Percentiles rank a stretch among this genome's conserved stretches.
Conservation (phyloP, 1,139 yeast genomes). For the Sugiyamaella pinicola region DNA sequence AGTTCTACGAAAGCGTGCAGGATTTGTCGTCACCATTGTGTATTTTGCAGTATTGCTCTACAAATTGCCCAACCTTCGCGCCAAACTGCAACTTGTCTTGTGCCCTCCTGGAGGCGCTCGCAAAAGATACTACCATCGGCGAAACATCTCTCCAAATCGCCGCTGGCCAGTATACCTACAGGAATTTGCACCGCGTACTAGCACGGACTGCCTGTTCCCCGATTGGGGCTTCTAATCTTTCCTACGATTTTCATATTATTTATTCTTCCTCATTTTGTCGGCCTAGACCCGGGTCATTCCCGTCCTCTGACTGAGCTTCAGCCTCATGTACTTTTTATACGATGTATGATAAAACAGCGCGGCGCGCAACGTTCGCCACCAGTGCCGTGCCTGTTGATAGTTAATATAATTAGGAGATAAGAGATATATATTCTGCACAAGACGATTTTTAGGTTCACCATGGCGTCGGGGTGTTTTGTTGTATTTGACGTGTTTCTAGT, state of each 20-base stretch:
- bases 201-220: too few species aligned
- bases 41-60: slow-evolving; percentile 20
- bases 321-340: too few species aligned
- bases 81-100: slow-evolving; percentile 6
- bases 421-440: neutral
- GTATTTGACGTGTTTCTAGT: slow-evolving; percentile 71
- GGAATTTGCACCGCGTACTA: neutral
- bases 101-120: slow-evolving; percentile 11
- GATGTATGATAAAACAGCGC: neutral
- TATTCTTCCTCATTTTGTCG: too few species aligned
- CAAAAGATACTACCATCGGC: slow-evolving; percentile 12
- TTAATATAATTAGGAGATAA: too few species aligned
- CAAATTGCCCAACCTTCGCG: slow-evolving; percentile 3
- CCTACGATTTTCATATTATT: slow-evolving; percentile 5
- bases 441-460: neutral
- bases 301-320: neutral
- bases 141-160: slow-evolving; percentile 3
- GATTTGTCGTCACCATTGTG: slow-evolving; percentile 17
- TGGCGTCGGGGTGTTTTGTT: slow-evolving; percentile 28
- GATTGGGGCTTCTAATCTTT: slow-evolving; percentile 21
- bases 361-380: neutral
- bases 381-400: neutral
- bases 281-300: too few species aligned
- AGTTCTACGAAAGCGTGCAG: slow-evolving; percentile 10
- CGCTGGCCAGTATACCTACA: slow-evolving; percentile 12